These are phyloP conservation scores for Bipolaris zeicola DNA, from an alignment of 2,329 filamentous ascomycete genomes.

Conservation along the genomic window DNA sequence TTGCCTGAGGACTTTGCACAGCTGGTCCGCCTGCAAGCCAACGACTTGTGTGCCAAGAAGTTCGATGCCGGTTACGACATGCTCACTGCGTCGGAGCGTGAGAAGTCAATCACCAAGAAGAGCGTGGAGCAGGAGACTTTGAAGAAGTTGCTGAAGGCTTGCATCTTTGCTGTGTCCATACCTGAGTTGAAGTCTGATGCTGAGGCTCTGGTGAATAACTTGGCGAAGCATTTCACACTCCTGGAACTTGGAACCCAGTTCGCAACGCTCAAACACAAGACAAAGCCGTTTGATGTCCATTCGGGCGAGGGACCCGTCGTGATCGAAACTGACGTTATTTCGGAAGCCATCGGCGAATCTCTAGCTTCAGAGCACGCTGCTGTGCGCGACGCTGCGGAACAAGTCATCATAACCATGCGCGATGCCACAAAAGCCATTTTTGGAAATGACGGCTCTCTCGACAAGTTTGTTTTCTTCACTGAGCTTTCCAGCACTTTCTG, in stretches of 20 bases:
- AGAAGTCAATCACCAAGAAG: slow-evolving; percentile 86
- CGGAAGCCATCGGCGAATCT: slow-evolving; percentile 87
- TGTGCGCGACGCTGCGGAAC: slow-evolving; percentile 82
- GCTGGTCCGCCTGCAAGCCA: slow-evolving; percentile 83
- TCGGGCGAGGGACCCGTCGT: slow-evolving; percentile 85
- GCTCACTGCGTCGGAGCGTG: slow-evolving; percentile 76
- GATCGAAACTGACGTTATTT: slow-evolving; percentile 84
- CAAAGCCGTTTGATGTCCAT: slow-evolving; percentile 80
- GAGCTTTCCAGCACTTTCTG: slow-evolving; percentile 84
- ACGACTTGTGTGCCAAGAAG: slow-evolving; percentile 78
- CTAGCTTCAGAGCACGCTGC: slow-evolving; percentile 81
- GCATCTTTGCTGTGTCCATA: slow-evolving; percentile 83
- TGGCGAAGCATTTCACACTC: slow-evolving; percentile 89
- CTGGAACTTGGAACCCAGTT: slow-evolving; percentile 88
- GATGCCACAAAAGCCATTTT: slow-evolving; percentile 79
- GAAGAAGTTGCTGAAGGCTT: slow-evolving; percentile 86
- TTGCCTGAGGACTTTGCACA: slow-evolving; percentile 88
- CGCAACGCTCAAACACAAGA: slow-evolving; percentile 75
- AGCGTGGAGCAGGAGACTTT: slow-evolving; percentile 79
- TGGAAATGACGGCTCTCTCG: slow-evolving; percentile 71
- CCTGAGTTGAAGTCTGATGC: slow-evolving; percentile 80
- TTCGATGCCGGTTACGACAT: slow-evolving; percentile 71
- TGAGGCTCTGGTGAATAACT: slow-evolving; percentile 73
- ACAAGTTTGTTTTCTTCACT: slow-evolving; percentile 81
- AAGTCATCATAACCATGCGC: slow-evolving; percentile 77